These are phyloP conservation scores for Vanrija sp. DNA, from an alignment of 1,284 basidiomycete species.

Conservation along the genomic window DNA sequence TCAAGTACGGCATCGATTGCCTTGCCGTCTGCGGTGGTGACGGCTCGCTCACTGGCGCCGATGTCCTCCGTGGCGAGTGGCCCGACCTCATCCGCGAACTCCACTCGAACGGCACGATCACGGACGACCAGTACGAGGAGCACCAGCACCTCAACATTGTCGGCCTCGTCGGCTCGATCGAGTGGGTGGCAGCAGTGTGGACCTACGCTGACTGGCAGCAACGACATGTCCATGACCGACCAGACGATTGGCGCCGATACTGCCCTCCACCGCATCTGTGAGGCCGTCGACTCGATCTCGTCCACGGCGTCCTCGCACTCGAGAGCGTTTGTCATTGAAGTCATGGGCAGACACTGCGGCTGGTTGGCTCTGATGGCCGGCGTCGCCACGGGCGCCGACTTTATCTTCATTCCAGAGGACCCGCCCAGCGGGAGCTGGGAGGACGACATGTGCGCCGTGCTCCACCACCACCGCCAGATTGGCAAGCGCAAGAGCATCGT, in stretches of 20 bases:
- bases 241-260: constrained; percentile 95
- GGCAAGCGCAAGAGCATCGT: constrained; percentile 99
- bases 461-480: constrained; percentile 81
- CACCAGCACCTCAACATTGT: constrained; percentile 90
- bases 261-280: constrained; percentile 92
- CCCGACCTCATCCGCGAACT: constrained; percentile 72
- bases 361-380: constrained; percentile 94
- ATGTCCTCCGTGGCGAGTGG: constrained; percentile 92
- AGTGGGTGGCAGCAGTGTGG: constrained; percentile 43
- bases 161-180: constrained; percentile 95
- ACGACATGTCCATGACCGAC: constrained; percentile 98
- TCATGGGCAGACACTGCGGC: constrained; percentile 98
- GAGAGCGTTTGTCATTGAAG: constrained; percentile 95
- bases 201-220: constrained; percentile 43
- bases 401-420: constrained; percentile 92
- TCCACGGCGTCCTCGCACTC: constrained; percentile 95
- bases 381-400: constrained; percentile 91
- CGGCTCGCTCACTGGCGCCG: constrained; percentile 91
- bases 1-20: constrained; percentile 94
- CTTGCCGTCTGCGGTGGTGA: constrained; percentile 96
- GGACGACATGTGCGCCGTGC: constrained; percentile 82
- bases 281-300: constrained; percentile 96
- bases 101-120: constrained; percentile 64
- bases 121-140: constrained; percentile 63
- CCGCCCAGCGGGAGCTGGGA: constrained; percentile 80